Conservation (phyloP, 1,284 basidiomycete species). For the Vanrija sp. region DNA sequence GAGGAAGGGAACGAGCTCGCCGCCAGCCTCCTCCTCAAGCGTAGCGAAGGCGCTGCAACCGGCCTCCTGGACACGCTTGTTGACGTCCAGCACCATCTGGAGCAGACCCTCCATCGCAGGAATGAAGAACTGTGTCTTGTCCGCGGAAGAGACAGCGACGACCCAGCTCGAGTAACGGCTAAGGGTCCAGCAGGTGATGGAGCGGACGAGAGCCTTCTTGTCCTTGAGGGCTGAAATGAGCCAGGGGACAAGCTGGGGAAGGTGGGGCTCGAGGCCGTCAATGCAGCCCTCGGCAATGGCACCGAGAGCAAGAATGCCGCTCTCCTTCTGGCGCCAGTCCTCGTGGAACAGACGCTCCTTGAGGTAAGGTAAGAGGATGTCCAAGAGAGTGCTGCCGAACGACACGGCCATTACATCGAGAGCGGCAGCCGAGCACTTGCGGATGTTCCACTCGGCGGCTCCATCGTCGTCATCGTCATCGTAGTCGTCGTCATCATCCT, state of each 20-base stretch:
- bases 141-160: slow-evolving; percentile 67
- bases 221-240: slow-evolving; percentile 86
- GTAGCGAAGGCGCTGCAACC: slow-evolving; percentile 99
- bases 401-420: slow-evolving; percentile 94
- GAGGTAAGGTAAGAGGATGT: slow-evolving; percentile 80
- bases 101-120: slow-evolving; percentile 97
- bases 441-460: slow-evolving; percentile 97
- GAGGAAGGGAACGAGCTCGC: slow-evolving; percentile 84
- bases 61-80: slow-evolving; percentile 99
- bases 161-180: slow-evolving; percentile 99
- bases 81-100: slow-evolving; percentile 96
- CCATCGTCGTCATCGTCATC: slow-evolving; percentile 94
- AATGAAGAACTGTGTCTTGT: slow-evolving; percentile 86
- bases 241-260: slow-evolving; percentile 88
- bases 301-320: slow-evolving; percentile 91
- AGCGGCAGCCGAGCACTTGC: slow-evolving; percentile 97
- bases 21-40: slow-evolving; percentile 93
- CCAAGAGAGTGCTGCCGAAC: slow-evolving; percentile 80
- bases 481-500: slow-evolving; percentile 80
- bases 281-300: slow-evolving; percentile 99
- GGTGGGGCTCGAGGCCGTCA: slow-evolving; percentile 88
- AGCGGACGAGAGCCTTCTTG: slow-evolving; percentile 92
- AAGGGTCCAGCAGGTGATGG: slow-evolving; percentile 98
- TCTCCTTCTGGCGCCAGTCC: slow-evolving; percentile 94
- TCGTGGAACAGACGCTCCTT: slow-evolving; percentile 90